Evolutionary conservation across 2,329 filamentous ascomycete genomes (phyloP), one percentile per base, ranked within the genome.

Genomic region (Cryphonectria parasitica): DNA sequence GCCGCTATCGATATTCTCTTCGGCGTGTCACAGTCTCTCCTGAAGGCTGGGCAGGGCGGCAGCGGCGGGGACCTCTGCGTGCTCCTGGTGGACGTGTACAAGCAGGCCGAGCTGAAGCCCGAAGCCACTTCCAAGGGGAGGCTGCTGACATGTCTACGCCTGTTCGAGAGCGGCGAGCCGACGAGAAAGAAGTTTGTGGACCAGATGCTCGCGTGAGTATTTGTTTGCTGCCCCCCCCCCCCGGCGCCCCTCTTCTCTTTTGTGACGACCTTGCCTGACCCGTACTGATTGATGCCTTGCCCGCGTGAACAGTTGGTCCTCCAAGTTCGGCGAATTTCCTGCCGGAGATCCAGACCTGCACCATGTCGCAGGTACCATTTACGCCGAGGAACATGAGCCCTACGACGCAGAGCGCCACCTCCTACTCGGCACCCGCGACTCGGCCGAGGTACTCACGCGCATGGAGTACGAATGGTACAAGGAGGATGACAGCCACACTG

Each of bases 381-480:
- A 94, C 79, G 95, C 95, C n/a, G 92, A 97, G 77, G 95, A 98
- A 76, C 92, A 95, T 80, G 94, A 98, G 73, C 88, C 91, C 36
- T 97, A 97, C 84, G 95, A 98, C 71, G 96, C 97, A 19, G 97
- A 99, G 82, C 89, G 90, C 75, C 96, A 99, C 81, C 86, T 99
- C 69, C 82, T 95, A 64, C 86, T 98, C 54, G 97, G 96, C 72
- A 98, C 94, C 13, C 92, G 92, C 76, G 94, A 97, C 80, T 97
- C 94, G 0, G 88, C 95, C 52, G 90, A 94, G 75, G 86, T 92
- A 15, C 88, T 99, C 68, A 90, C 91, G 64, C 89, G 89, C 75
- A 88, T 98, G 82, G 94, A 98, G 81, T 98, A 97, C 80, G 87
- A 90, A 66, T 99, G 96, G 96, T 99, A 98, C 85, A 90, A 88